Evolutionary conservation across 257 asterid genomes (phyloP).

Genomic region (Solanum ossicruentum): DNA sequence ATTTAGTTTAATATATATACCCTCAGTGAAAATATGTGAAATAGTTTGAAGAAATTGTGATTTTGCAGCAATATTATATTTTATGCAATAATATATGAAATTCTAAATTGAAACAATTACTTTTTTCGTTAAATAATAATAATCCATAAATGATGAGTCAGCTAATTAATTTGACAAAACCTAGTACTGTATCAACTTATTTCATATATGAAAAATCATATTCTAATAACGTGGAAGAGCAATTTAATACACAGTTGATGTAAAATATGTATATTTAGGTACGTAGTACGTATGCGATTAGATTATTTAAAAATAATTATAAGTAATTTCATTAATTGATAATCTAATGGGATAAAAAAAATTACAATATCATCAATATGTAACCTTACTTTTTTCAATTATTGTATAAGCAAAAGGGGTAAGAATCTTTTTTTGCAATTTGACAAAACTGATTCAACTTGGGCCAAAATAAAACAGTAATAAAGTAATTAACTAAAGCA

Average conservation of each 20-base stretch:
- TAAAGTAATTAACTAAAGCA: not conserved
- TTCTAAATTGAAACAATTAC: no score
- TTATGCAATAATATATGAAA: not conserved
- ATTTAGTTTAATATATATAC: not conserved
- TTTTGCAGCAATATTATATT: not conserved
- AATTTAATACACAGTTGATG: not conserved
- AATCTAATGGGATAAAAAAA: not conserved
- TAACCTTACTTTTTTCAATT: not conserved
- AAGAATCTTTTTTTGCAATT: not conserved
- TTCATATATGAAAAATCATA: no score
- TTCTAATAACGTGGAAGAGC: not conserved
- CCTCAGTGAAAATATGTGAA: not conserved
- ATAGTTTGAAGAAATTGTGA: not conserved
- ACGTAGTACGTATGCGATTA: no score
- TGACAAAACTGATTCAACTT: not conserved
- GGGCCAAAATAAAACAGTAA: not conserved
- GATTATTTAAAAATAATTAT: no score
- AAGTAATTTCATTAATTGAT: no score
- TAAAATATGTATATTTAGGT: no score
- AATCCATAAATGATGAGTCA: no score
- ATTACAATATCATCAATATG: not conserved
- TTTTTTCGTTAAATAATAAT: no score
- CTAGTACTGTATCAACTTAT: not conserved
- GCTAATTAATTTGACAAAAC: not conserved
- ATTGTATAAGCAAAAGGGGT: not conserved